Evolutionary conservation across 768 basidiomycete genomes (phyloP).

Genomic region (Tricholoma matsutake): DNA sequence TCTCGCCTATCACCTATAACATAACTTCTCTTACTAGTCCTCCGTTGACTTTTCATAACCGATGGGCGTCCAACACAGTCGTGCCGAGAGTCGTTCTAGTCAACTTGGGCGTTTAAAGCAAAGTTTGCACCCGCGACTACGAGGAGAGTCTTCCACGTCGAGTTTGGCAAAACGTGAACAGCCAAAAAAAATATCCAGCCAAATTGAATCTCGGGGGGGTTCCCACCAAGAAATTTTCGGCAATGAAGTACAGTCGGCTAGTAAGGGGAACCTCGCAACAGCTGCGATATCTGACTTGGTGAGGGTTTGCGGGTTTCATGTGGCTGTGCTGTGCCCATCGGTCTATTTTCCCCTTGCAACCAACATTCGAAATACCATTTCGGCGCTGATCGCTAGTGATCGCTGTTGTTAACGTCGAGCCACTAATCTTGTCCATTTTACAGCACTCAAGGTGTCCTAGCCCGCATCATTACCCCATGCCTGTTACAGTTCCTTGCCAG

Average conservation of each 20-base stretch:
- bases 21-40: not conserved
- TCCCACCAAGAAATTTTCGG: not conserved
- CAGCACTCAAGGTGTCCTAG: slow-evolving; percentile 9
- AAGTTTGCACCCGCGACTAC: slow-evolving; percentile 12
- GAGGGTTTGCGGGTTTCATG: slow-evolving; percentile 6
- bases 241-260: not conserved
- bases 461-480: slow-evolving; percentile 18
- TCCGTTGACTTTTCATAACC: not conserved
- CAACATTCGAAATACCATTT: not conserved
- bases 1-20: not conserved
- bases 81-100: slow-evolving; percentile 13
- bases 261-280: not conserved
- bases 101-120: slow-evolving; percentile 19
- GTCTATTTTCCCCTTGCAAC: not conserved
- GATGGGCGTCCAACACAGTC: slow-evolving; percentile 34
- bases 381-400: not conserved
- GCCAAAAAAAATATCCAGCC: slow-evolving; percentile 1
- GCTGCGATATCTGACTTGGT: not conserved
- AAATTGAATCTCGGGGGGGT: not conserved
- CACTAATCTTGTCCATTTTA: not conserved
- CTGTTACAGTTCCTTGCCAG: slow-evolving; percentile 47
- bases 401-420: not conserved
- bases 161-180: slow-evolving; percentile 1
- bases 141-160: slow-evolving; percentile 4
- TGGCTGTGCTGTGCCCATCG: too few species aligned